Evolutionary conservation across 1,139 yeast species (phyloP).

Genomic region (Starmera stellimalicola): DNA sequence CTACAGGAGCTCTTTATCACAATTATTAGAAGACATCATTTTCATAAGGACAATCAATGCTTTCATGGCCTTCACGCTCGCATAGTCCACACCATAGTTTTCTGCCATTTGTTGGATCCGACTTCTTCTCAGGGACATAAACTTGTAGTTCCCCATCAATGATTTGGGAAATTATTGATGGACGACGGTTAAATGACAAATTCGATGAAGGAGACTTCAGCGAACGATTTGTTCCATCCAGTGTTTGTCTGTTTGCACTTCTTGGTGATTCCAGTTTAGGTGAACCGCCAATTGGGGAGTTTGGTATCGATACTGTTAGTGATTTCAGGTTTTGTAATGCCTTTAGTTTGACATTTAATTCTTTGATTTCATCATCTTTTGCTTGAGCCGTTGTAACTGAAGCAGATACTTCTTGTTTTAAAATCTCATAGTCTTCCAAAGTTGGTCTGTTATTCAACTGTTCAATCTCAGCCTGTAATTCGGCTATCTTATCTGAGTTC

Average conservation of each 20-base stretch:
- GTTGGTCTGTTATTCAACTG: slow-evolving; percentile 17
- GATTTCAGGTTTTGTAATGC: neutral
- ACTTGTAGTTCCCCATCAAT: slow-evolving; percentile 38
- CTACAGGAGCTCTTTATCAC: neutral
- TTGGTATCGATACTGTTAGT: slow-evolving; percentile 2
- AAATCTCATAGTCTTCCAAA: slow-evolving; percentile 9
- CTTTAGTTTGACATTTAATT: slow-evolving; percentile 9
- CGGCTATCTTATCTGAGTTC: slow-evolving; percentile 14
- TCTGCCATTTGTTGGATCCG: slow-evolving; percentile 69
- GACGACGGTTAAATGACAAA: slow-evolving; percentile 11
- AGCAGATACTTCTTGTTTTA: slow-evolving; percentile 13
- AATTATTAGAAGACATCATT: slow-evolving; percentile 15
- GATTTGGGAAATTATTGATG: slow-evolving; percentile 17
- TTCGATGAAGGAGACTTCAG: slow-evolving; percentile 5
- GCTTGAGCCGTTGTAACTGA: slow-evolving; percentile 3
- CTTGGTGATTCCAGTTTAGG: neutral
- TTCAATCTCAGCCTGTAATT: slow-evolving; percentile 10
- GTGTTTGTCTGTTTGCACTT: too few species aligned
- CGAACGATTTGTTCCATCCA: neutral
- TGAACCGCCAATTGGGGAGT: slow-evolving; percentile 1
- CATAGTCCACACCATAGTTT: slow-evolving; percentile 86
- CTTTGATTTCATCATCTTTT: slow-evolving; percentile 16
- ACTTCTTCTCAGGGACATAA: slow-evolving; percentile 36
- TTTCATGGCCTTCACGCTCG: slow-evolving; percentile 81
- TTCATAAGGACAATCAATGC: slow-evolving; percentile 82